Base-by-base conservation (phyloP, 176 grass and related monocot species). In the Rhynchospora pubera region DNA sequence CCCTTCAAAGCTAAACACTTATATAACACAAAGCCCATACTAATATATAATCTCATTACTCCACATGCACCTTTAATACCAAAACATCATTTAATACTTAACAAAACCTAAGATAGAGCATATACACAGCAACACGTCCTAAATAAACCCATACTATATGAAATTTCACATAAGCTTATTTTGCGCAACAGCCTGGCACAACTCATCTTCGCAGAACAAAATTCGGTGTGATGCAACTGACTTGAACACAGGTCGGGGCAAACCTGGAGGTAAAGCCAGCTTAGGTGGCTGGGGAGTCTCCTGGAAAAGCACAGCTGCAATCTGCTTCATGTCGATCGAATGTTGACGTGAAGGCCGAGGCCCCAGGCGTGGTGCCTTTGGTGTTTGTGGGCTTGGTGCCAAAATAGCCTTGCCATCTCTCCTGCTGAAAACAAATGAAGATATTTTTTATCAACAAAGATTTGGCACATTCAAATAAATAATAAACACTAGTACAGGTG, bases 121-220 rank as follows among this genome's bases (percentile, higher is more conserved):
- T 63, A 61, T 81, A 81, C 57, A 81, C 65, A 65, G n/a, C 39
- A 9, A 50, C 23, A 80, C 12, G 42, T 48, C 39, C 43, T 24
- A 47, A 44, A 10, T 15, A 13, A 12, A 44, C 13, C 79, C 55
- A 81, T 65, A 22, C 19, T 61, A 12, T 23, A 26, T 26, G 46
- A 16, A 77, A 63, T 77, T 86, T 97, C 86, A 97, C 67, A 89
- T 87, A 85, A 97, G 88, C 67, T 97, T 97, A 97, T 97, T 97
- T 76, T 94, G 94, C 53, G 92, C 88, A 14, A 97, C 94, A 0
- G 94, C 94, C 83, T 97, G 85, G 32, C 94, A 97, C 51, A 94
- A 87, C 87, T 94, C 94, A 66, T 97, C 94, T 82, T 97, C 92
- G 0, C 89, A 90, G 12, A 84, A 81, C 62, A 94, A 87, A 83